phyloP scores from a whole-genome alignment of 2,329 filamentous ascomycete genomes.

The Aspergillus neoniger region DNA sequence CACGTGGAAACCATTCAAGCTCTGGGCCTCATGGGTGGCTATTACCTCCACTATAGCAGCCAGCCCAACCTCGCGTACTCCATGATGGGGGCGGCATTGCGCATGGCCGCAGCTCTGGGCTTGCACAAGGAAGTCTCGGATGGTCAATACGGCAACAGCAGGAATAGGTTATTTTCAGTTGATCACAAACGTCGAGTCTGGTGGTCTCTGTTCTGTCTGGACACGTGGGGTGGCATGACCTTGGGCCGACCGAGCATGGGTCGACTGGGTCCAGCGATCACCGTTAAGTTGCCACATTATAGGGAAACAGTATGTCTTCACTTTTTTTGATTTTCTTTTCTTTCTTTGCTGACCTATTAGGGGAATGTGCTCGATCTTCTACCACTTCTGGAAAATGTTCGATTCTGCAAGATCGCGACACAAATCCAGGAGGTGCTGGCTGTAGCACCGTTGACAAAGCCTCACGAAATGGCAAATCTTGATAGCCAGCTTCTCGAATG shows the following conservation, averaged over 20 bases:
- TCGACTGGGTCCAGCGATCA: conserved; percentile 67
- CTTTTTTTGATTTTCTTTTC: conserved; percentile 34
- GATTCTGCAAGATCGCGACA: conserved; percentile 77
- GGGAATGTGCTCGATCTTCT: conserved; percentile 66
- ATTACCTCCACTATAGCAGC: conserved; percentile 77
- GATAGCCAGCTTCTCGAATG: conserved; percentile 70
- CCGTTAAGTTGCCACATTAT: conserved; percentile 63
- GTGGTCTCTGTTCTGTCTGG: conserved; percentile 74
- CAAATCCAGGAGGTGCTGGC: conserved; percentile 75
- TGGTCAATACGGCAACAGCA: conserved; percentile 45
- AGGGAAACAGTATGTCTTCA: conserved; percentile 33
- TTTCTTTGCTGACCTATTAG: conserved; percentile 32
- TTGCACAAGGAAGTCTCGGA: conserved; percentile 66
- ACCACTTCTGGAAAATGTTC: conserved; percentile 73
- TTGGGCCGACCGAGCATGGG: conserved; percentile 71
- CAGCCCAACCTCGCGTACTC: conserved; percentile 75
- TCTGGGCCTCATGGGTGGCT: conserved; percentile 69
- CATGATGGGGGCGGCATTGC: conserved; percentile 68
- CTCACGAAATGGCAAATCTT: conserved; percentile 65
- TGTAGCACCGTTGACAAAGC: conserved; percentile 66
- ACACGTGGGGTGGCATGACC: conserved; percentile 72
- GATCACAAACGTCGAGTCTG: conserved; percentile 69
- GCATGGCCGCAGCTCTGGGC: conserved; percentile 74
- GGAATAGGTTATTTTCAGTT: conserved; percentile 52
- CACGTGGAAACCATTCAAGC: conserved; percentile 74